Base-by-base conservation (phyloP, 2,329 filamentous ascomycete genomes). In the Trichoderma sp. region DNA sequence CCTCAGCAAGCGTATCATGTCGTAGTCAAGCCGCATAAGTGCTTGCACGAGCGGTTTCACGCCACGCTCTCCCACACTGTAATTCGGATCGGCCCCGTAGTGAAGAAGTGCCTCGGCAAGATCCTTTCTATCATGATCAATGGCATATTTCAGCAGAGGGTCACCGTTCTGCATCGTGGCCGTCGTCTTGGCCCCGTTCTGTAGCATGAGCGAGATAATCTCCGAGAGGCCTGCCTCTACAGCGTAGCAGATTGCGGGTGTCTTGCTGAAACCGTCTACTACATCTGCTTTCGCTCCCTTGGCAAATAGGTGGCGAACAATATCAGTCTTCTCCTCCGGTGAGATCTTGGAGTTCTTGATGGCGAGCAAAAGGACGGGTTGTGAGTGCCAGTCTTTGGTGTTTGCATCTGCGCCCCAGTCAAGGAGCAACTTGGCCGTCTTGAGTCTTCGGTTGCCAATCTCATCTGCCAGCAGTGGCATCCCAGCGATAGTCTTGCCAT, bases 1-100 rank as follows among this genome's bases (percentile, higher is more conserved):
- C 12, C 64, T 69, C 2, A 79, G 67, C 50, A 77, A 12, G 64
- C 65, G 66, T 26, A 77, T 68, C 66, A 77, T 43, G 12, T 72
- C 70, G 0, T 69, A 12, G 30, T 78, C 69, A 10, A 72, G 70
- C 34, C 67, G 71, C 41, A 69, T 60, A 17, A 77, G 65, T 6
- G 76, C 75, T 58, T 74, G 72, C 67, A 76, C 68, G 55, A 78
- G 63, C 7, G 76, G 75, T 15, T 73, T 74, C 47, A 72, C 68
- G 2, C 71, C 73, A 44, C 73, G 72, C 39, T 73, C 73, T 10
- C 76, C 74, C 6, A 68, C 60, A 17, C n/a, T 30, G 2, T 68
- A 67, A 17, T 78, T 78, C 0, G 72, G 65, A 44, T 78, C 72
- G 0, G 76, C 76, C 5, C 76, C 77, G 24, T 73, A 67, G 44